Evolutionary conservation across 2,329 filamentous ascomycete genomes (phyloP), one percentile per base, ranked within the genome.

Genomic region (Penicillium sumatraense): DNA sequence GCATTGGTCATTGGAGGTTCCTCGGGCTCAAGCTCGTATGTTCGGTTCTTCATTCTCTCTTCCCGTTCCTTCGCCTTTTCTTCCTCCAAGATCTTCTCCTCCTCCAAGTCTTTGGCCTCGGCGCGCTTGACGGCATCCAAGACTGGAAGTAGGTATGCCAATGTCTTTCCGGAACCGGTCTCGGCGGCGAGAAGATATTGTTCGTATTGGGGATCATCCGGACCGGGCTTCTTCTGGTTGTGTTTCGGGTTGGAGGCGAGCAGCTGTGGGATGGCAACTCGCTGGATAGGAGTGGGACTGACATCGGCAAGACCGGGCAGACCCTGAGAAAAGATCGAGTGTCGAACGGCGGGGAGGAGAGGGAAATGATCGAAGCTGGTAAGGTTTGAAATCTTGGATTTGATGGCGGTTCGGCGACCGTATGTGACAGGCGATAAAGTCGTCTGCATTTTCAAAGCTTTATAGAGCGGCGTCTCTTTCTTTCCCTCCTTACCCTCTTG

Each of bases 101-200:
- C 86, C 2, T 83, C 80, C 52, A 85, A 81, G 60, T 92, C 88
- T 11, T 78, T 72, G 0, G 80, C 79, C 68, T 93, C 90, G 5
- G 86, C 86, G 29, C 85, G 79, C 77, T 99, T 99, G 66, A 99
- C 75, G 8, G 90, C 89, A 74, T 99, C 87, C 49, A 99, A 81
- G 14, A 88, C 83, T 0, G 95, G 96, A 5, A 97, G 76, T 5
- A 98, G 79, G 70, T 99, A 99, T 8, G 95, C 91, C 58, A 99
- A 80, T 1, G 95, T 99, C 80, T 99, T 99, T 57, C 95, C 95
- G 0, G 95, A 98, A 11, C 95, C 95, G 0, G 95, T 99, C 79
- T 99, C 95, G 10, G 95, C 95, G 3, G 95, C 95, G 47, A 99
- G 81, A 11, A 99, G 81, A 69, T 91, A 97, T 49, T 86, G 81